These are phyloP conservation scores for Fusarium torulosum DNA, from an alignment of 2,329 filamentous ascomycete species.

Conservation along the genomic window DNA sequence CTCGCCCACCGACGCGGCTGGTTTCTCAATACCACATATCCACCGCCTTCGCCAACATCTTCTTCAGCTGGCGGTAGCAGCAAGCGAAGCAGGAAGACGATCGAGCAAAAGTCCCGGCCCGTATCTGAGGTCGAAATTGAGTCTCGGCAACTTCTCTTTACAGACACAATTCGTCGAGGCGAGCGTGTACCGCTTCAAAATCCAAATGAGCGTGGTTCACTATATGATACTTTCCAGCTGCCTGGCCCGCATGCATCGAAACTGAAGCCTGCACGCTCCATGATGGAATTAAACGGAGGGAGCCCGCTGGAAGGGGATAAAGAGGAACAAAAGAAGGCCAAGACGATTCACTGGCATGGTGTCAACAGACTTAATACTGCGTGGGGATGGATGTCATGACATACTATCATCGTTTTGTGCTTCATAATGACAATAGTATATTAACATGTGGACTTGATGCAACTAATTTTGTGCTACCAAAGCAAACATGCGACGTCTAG, in stretches of 20 bases:
- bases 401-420: background rate
- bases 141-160: conserved; percentile 33
- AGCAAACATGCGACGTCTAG: too few species aligned
- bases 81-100: conserved; percentile 9
- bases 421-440: background rate
- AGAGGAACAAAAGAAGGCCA: conserved; percentile 34
- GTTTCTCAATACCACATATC: conserved; percentile 30
- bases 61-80: conserved; percentile 13
- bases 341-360: conserved; percentile 48
- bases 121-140: conserved; percentile 39
- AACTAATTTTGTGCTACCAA: too few species aligned
- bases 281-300: conserved; percentile 47
- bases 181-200: conserved; percentile 41
- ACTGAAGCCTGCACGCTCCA: conserved; percentile 42
- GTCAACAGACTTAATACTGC: conserved; percentile 49
- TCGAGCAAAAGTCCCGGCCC: conserved; percentile 7
- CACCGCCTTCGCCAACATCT: conserved; percentile 17
- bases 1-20: conserved; percentile 29
- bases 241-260: conserved; percentile 37
- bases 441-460: background rate
- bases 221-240: conserved; percentile 47
- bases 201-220: conserved; percentile 33
- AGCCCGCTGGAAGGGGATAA: conserved; percentile 35
- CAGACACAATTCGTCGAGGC: conserved; percentile 10
- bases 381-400: conserved; percentile 49